Evolutionary conservation across 2,329 filamentous ascomycete genomes (phyloP).

Genomic region (Fusarium compactum): DNA sequence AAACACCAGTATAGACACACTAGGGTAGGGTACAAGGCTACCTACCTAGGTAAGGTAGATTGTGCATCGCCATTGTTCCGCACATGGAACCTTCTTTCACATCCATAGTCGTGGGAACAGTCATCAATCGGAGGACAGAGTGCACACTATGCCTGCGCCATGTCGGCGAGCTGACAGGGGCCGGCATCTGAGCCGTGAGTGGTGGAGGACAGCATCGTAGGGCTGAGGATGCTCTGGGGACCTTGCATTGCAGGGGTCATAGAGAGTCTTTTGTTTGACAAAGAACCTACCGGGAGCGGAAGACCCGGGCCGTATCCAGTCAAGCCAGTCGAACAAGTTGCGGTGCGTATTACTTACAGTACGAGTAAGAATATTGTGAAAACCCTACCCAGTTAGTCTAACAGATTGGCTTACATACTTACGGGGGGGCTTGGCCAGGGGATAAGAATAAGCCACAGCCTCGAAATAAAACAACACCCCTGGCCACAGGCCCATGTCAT

Average conservation of each 20-base stretch:
- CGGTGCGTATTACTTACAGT: slow-evolving; percentile 24
- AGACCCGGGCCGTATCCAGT: slow-evolving; percentile 33
- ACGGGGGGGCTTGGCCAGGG: slow-evolving; percentile 29
- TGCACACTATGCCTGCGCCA: slow-evolving; percentile 33
- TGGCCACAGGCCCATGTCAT: slow-evolving; percentile 21
- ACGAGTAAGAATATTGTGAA: neutral
- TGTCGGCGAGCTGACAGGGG: slow-evolving; percentile 44
- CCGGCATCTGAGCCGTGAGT: slow-evolving; percentile 26
- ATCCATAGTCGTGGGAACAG: slow-evolving; percentile 20
- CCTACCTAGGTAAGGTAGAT: slow-evolving; percentile 4
- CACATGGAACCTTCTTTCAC: slow-evolving; percentile 34
- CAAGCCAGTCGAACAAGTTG: slow-evolving; percentile 7
- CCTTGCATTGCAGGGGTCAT: slow-evolving; percentile 32
- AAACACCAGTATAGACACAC: slow-evolving; percentile 15
- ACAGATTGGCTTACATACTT: slow-evolving; percentile 23
- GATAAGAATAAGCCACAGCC: slow-evolving; percentile 43
- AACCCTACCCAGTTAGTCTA: neutral
- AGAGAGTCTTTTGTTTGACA: slow-evolving; percentile 3
- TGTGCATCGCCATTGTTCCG: slow-evolving; percentile 26
- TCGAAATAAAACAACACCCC: slow-evolving; percentile 23
- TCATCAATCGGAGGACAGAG: slow-evolving; percentile 12
- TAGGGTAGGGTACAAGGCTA: slow-evolving; percentile 13
- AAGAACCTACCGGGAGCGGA: slow-evolving; percentile 24
- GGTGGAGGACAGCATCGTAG: slow-evolving; percentile 33
- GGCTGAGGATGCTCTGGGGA: slow-evolving; percentile 35